Evolutionary conservation across 2,329 filamentous ascomycete species (phyloP).

Genomic region (Sphaerulina vaccinii): DNA sequence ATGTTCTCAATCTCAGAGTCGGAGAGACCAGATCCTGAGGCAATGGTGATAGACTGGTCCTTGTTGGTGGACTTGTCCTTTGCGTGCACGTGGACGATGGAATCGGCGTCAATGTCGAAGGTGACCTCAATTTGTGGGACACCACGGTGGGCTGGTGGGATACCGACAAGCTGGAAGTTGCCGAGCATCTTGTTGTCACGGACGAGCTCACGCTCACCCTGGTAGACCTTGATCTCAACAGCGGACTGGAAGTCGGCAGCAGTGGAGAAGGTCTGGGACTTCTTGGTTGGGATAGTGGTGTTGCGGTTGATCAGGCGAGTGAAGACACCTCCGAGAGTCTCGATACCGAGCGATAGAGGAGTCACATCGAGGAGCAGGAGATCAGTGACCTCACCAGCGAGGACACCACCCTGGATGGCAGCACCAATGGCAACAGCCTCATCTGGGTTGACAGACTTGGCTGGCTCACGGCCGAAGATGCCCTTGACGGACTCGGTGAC

Average conservation of each 20-base stretch:
- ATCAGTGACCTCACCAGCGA: conserved; percentile 94
- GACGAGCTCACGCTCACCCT: conserved; percentile 99
- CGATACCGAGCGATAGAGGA: conserved; percentile 93
- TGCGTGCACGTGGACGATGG: conserved; percentile 94
- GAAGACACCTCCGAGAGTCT: conserved; percentile 97
- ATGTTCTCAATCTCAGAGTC: conserved; percentile 94
- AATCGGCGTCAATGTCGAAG: conserved; percentile 98
- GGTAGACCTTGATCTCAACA: conserved; percentile 99
- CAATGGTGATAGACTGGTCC: conserved; percentile 99
- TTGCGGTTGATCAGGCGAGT: conserved; percentile 98
- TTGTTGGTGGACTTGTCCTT: conserved; percentile 99
- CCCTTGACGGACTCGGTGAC: conserved; percentile 92
- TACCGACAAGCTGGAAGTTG: conserved; percentile 99
- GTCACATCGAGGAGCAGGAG: conserved; percentile 94
- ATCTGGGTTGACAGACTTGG: conserved; percentile 98
- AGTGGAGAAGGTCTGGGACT: conserved; percentile 97
- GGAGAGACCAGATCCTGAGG: conserved; percentile 93
- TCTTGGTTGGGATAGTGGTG: conserved; percentile 99
- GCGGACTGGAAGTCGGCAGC: conserved; percentile 97
- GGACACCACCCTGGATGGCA: conserved; percentile 93
- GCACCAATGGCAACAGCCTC: conserved; percentile 98
- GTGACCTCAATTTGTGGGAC: conserved; percentile 97
- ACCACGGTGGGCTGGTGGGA: conserved; percentile 92
- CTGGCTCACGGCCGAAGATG: conserved; percentile 93
- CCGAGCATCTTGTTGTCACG: conserved; percentile 97